phyloP scores from a whole-genome alignment of 2,329 filamentous ascomycete genomes.

The Diaporthe ampelina region DNA sequence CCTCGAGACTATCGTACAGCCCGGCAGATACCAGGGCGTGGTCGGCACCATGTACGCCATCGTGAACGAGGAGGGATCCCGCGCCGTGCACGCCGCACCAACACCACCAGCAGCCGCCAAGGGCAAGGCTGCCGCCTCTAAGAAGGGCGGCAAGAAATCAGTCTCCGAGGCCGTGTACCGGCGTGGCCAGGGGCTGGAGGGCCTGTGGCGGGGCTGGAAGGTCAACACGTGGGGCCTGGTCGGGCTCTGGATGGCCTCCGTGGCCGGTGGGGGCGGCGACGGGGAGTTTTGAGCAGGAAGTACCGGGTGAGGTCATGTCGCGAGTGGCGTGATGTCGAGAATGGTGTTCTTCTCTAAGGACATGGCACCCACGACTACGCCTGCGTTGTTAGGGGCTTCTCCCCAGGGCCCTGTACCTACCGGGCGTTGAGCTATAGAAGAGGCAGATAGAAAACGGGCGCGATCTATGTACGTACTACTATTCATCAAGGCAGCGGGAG shows the following conservation, averaged over 20 bases:
- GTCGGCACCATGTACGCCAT: constrained; percentile 94
- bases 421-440: background rate
- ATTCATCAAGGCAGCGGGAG: constrained; percentile 24
- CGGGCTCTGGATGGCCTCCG: constrained; percentile 79
- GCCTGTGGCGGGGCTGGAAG: constrained; percentile 81
- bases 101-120: constrained; percentile 49
- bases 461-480: background rate
- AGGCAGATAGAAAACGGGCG: background rate
- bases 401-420: too few species aligned
- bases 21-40: constrained; percentile 87
- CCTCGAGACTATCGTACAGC: constrained; percentile 82
- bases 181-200: constrained; percentile 77
- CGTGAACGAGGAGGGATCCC: constrained; percentile 82
- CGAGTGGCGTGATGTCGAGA: background rate
- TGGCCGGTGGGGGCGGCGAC: constrained; percentile 72
- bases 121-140: constrained; percentile 46
- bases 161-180: constrained; percentile 60
- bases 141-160: constrained; percentile 51
- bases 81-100: constrained; percentile 57
- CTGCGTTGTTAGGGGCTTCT: background rate
- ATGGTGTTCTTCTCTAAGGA: too few species aligned
- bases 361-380: too few species aligned
- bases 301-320: background rate
- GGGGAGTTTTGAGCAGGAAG: constrained; percentile 65
- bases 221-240: constrained; percentile 84